Evolutionary conservation across 176 grass and related monocot genomes (phyloP).

Genomic region (Urochloa ruziziensis): DNA sequence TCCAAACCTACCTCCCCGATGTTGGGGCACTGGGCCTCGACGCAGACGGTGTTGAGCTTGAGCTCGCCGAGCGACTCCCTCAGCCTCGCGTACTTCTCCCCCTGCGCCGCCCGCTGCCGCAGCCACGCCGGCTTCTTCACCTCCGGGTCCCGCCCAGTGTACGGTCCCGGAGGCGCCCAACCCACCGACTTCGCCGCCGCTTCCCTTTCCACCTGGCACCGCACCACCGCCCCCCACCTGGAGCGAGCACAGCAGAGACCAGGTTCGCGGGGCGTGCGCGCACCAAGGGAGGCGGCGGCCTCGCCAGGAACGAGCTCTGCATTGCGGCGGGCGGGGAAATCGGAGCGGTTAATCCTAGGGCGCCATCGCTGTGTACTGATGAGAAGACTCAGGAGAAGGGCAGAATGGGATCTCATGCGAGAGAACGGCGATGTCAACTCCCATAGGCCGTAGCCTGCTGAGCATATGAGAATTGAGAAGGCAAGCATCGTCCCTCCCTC

Average conservation of each 20-base stretch:
- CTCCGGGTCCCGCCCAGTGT: constrained; percentile 57
- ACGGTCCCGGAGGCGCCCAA: constrained; percentile 47
- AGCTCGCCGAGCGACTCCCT: constrained; percentile 66
- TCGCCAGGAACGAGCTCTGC: constrained; percentile 20
- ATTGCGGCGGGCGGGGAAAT: constrained; percentile 28
- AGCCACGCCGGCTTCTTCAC: constrained; percentile 82
- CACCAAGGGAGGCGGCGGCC: background rate
- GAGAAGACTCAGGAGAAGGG: too few relatives aligned
- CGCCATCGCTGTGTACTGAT: too few relatives aligned
- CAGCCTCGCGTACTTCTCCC: constrained; percentile 65
- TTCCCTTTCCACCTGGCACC: constrained; percentile 30
- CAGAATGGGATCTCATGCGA: too few relatives aligned
- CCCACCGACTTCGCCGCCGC: background rate
- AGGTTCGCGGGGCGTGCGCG: background rate
- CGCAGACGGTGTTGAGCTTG: constrained; percentile 88
- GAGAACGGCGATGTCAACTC: too few relatives aligned
- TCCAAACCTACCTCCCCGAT: constrained; percentile 69
- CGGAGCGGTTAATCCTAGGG: constrained; percentile 6
- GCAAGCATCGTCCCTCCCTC: too few relatives aligned
- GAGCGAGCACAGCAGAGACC: background rate
- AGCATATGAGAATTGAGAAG: too few relatives aligned
- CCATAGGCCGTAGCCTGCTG: too few relatives aligned
- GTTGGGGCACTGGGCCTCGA: constrained; percentile 92
- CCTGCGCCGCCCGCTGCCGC: constrained; percentile 69
- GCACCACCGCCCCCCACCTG: background rate